Base-by-base conservation (phyloP, 306 rosid species). In the Datisca glomerata region DNA sequence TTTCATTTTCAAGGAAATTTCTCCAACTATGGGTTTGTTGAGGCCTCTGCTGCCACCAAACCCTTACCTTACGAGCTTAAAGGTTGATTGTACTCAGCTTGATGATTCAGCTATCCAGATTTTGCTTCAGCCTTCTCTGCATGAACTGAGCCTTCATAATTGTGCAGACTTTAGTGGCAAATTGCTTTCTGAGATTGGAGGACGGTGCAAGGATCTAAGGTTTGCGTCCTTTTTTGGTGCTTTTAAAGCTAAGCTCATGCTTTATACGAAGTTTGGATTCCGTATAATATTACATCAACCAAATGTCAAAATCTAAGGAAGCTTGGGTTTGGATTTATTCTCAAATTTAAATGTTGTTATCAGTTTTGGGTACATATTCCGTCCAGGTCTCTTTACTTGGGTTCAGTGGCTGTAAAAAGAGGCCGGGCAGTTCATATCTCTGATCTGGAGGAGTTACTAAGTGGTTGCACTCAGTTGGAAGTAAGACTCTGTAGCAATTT, bases 91-190 rank as follows among this genome's bases (percentile, higher is more conserved):
- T 18, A 71, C 48, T 24, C 76, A 70, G 40, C 97, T 89, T 24
- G 80, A 89, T 35, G 95, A 89, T 62, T 72, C 83, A 1, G 70
- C 93, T 1, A 74, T 89, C 15, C 21, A 63, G 37, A 43, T 75
- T 15, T 25, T 89, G 52, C 52, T 80, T 17, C 72, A 69, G 27
- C 84, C 95, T 14, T 84, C 95, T 1, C 13, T 84, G 55, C 73
- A 53, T 4, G 91, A 83, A 47, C 81, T 89, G n/a, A 71, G 42
- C 54, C 67, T 89, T 23, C 77, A 74, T 37, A 89, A 89, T 25
- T 89, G 95, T 66, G 45, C 73, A 15, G 93, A 77, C 55, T 89
- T 89, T 38, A 89, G 73, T 21, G 97, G 97, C 10, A 80, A 75
- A 35, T 69, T 89, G 60, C 85, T 89, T 9, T 77, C 81, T 31